Evolutionary conservation across 768 basidiomycete genomes (phyloP).

Genomic region (Leccinum incarnatum): DNA sequence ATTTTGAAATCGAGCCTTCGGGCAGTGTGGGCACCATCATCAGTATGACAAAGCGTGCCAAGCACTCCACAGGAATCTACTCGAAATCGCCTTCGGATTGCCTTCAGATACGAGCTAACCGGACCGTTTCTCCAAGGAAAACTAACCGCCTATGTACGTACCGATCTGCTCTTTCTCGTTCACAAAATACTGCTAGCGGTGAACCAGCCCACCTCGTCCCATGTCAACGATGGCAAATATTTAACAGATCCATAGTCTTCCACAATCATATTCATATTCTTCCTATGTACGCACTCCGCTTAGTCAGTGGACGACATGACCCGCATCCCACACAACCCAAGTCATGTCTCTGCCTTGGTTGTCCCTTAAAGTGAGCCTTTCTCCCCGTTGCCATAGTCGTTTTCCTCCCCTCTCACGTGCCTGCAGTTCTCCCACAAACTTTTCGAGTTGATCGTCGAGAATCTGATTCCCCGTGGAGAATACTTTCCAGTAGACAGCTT

Average conservation of each 20-base stretch:
- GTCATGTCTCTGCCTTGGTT: not conserved
- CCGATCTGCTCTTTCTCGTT: not conserved
- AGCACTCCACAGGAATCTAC: not conserved
- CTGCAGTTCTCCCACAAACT: not conserved
- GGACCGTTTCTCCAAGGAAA: not conserved
- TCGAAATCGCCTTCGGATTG: not conserved
- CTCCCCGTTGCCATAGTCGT: constrained; percentile 7
- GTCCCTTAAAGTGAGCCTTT: not conserved
- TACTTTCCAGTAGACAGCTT: not conserved
- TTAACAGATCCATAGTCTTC: not conserved
- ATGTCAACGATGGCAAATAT: not conserved
- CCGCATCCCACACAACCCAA: constrained; percentile 23
- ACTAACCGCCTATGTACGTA: not conserved
- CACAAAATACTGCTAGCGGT: not conserved
- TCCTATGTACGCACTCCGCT: not conserved
- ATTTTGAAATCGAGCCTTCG: not conserved
- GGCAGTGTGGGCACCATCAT: not conserved
- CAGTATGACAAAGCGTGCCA: not conserved
- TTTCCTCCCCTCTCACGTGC: constrained; percentile 1
- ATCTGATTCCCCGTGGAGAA: constrained; percentile 10
- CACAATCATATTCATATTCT: not conserved
- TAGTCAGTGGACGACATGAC: not conserved
- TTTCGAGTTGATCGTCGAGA: constrained; percentile 10
- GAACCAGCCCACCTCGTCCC: not conserved
- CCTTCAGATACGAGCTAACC: not conserved